Evolutionary conservation across 2,329 filamentous ascomycete species (phyloP), one percentile per base, ranked within the genome.

Genomic region (Grosmannia huntii): DNA sequence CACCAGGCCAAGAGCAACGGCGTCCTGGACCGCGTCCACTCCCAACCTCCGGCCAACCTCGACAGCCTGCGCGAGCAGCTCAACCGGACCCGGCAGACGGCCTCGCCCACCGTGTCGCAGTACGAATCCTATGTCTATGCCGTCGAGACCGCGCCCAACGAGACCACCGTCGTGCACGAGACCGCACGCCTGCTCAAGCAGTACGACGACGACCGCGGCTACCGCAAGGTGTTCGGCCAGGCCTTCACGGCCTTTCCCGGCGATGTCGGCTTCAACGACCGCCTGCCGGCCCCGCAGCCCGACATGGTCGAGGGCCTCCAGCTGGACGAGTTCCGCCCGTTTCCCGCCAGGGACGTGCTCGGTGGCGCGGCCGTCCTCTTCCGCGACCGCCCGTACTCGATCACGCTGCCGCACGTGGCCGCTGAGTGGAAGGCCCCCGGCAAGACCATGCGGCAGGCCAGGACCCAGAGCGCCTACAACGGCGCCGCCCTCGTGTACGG

Each of bases 401-500:
- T 68, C 4, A 60, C 63, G 7, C 59, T 69, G 14, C 64, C 68
- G 4, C 68, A 68, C 36, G 2, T 69, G 1, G 64, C 65, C 9
- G 68, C 65, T 5, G 67, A 68, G 33, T 65, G 61, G 41, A 65
- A 65, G 49, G 58, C 50, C 7, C 53, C 27, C 7, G 57, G 55
- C 5, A 58, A 60, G 5, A 31, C 62, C 51, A 58, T 64, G 60
- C 41, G 53, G n/a, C 5, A 59, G 36, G 66, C 64, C 11, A 59
- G 31, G 53, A 16, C 63, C 7, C 62, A 64, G 56, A 60, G 62
- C 54, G 59, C 61, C 1, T 66, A 67, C 33, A 60, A 65, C 44
- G 68, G 67, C 7, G 66, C 67, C 2, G 63, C 66, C 1, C 61
- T 69, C 6, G 66, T 68, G 12, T 65, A 67, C 33, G 63, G 62